phyloP scores from a whole-genome alignment of 345 rosid genomes.

The Litchi chinensis region DNA sequence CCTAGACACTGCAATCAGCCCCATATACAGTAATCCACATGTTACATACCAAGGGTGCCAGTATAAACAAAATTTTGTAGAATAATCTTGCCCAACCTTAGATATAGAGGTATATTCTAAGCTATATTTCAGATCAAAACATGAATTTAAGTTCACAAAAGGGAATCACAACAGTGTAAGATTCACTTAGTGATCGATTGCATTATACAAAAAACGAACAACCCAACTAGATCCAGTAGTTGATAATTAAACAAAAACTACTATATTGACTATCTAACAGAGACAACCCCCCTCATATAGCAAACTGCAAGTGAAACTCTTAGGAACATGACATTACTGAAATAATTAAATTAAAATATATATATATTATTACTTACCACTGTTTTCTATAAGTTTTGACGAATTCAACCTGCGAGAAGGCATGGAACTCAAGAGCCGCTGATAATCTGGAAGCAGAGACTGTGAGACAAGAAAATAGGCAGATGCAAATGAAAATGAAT shows the following conservation, averaged over 20 bases:
- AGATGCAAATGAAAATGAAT: constrained; percentile 46
- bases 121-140: not conserved
- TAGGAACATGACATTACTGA: not conserved
- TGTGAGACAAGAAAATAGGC: constrained; percentile 57
- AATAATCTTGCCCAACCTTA: not conserved
- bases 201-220: not conserved
- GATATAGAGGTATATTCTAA: not conserved
- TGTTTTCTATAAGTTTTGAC: constrained; percentile 88
- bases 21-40: not conserved
- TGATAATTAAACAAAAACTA: too few relatives aligned
- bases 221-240: not conserved
- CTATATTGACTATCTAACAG: not conserved
- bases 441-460: constrained; percentile 99
- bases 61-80: not conserved
- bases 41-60: not conserved
- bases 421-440: constrained; percentile 94
- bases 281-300: not conserved
- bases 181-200: not conserved
- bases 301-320: constrained; percentile 1
- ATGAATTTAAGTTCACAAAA: not conserved
- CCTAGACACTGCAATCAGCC: not conserved
- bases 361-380: constrained; percentile 82
- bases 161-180: not conserved
- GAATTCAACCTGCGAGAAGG: constrained; percentile 98
- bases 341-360: constrained; percentile 10